Percentiles rank a stretch among this genome's conserved stretches.
phyloP scores from a whole-genome alignment of 768 basidiomycete species.

The Amanita jacksonii region DNA sequence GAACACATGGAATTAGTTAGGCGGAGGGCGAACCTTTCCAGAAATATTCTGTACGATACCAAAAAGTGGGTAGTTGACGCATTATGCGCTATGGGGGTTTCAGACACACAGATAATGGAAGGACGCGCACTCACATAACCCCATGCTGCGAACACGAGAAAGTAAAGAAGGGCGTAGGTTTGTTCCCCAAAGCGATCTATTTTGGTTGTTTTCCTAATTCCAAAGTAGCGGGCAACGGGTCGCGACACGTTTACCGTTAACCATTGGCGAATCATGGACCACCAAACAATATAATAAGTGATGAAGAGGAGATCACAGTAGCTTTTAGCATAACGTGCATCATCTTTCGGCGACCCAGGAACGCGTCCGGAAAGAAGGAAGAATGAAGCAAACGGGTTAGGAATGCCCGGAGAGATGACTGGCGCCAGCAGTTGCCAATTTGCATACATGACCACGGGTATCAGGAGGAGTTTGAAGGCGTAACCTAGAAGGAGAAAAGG shows the following conservation, averaged over 20 bases:
- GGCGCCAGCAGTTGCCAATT: conserved; percentile 51
- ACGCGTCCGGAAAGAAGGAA: conserved; percentile 66
- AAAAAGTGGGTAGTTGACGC: conserved; percentile 72
- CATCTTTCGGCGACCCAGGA: conserved; percentile 37
- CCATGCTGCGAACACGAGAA: conserved; percentile 55
- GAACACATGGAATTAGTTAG: not conserved
- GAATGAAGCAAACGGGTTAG: conserved; percentile 68
- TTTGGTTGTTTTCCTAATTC: conserved; percentile 58
- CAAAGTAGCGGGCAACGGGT: conserved; percentile 61
- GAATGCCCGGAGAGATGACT: conserved; percentile 33
- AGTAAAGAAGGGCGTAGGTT: conserved; percentile 81
- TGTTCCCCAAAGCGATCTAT: conserved; percentile 87
- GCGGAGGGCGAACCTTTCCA: conserved; percentile 55
- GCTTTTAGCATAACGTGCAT: conserved; percentile 62
- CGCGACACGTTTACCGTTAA: conserved; percentile 54
- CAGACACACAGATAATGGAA: not conserved
- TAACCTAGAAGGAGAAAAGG: conserved; percentile 29
- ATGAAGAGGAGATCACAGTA: conserved; percentile 74
- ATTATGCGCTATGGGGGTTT: conserved; percentile 57
- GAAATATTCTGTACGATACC: conserved; percentile 75
- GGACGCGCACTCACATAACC: conserved; percentile 56
- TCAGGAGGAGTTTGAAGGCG: conserved; percentile 56
- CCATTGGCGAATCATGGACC: conserved; percentile 77
- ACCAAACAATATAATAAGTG: conserved; percentile 77
- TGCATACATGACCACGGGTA: conserved; percentile 50